These are phyloP conservation scores for Salvia miltiorrhiza DNA, from an alignment of 257 asterid species.

Conservation along the genomic window DNA sequence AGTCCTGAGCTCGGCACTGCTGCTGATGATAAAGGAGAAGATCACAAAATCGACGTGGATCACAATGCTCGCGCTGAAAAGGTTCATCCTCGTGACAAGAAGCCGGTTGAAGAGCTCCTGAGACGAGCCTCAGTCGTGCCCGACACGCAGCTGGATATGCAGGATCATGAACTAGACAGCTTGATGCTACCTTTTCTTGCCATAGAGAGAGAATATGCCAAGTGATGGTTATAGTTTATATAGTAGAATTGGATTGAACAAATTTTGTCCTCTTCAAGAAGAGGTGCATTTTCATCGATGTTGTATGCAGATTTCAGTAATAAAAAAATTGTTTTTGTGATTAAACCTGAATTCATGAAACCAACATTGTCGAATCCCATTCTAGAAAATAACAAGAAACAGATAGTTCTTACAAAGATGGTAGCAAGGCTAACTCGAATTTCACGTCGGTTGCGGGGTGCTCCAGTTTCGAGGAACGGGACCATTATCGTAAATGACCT, in stretches of 20 bases:
- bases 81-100: conserved; percentile 44
- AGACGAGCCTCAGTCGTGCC: not conserved
- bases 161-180: not conserved
- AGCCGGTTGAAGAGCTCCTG: conserved; percentile 57
- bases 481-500: conserved; percentile 69
- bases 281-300: not conserved
- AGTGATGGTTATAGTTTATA: not conserved
- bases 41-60: conserved; percentile 83
- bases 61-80: conserved; percentile 52
- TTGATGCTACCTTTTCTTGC: too few relatives aligned
- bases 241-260: not conserved
- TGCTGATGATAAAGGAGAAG: conserved; percentile 86
- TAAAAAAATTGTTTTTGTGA: not conserved
- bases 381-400: not conserved
- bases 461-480: conserved; percentile 67
- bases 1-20: conserved; percentile 79
- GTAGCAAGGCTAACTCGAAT: too few relatives aligned
- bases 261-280: not conserved
- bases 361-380: not conserved
- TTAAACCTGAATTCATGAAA: too few relatives aligned
- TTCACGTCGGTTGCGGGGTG: conserved; percentile 45
- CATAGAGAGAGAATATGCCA: too few relatives aligned
- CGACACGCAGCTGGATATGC: not conserved
- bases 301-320: not conserved
- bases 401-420: not conserved